Base-by-base conservation (phyloP, 192 early-diverging fungal species). In the Pilobolus umbonatus region DNA sequence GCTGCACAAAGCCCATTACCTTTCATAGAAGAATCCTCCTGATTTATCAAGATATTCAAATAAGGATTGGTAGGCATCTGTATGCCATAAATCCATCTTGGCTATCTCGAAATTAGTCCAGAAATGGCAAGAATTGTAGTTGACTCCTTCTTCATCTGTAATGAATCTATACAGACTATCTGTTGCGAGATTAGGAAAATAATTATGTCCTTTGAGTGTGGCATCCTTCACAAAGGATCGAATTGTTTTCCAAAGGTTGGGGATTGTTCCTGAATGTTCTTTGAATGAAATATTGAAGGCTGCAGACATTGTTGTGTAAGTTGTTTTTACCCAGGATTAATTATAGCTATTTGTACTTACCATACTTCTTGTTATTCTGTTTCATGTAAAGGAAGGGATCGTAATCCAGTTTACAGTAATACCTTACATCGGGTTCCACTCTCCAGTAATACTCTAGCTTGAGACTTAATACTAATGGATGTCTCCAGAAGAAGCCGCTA, bases 61-160 rank as follows among this genome's bases (percentile, higher is more conserved):
- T 55, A 74, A 87, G 7, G 62, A 67, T 10, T 69, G 39, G 57
- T 88, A 88, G 22, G 70, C 70, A 32, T 60, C 54, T 21, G 72
- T 75, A 4, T 81, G 68, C 64, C 81, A 86, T 15, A 85, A 69
- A 24, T 75, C 56, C 15, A 88, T 42, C 25, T 56, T 38, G 1
- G 69, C 86, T 53, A 88, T 85, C 63, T 94, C 90, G 73, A 95
- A 93, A 67, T 93, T 95, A 48, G 84, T 85, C 87, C 87, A 89
- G 46, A 89, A 87, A 45, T 89, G 85, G 60, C 87, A 89, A 28
- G 64, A 53, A 28, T 84, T 86, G 64, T 87, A 87, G 2, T 64
- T 68, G 35, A 65, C 38, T 11, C 66, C 66, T 19, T 71, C 54
- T 11, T 71, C 67, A 38, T 75, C 64, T 8, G 81, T 78, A 28